These are phyloP conservation scores for Aquilaria agallochum DNA, from an alignment of 441 rosid genomes.

Conservation along the genomic window DNA sequence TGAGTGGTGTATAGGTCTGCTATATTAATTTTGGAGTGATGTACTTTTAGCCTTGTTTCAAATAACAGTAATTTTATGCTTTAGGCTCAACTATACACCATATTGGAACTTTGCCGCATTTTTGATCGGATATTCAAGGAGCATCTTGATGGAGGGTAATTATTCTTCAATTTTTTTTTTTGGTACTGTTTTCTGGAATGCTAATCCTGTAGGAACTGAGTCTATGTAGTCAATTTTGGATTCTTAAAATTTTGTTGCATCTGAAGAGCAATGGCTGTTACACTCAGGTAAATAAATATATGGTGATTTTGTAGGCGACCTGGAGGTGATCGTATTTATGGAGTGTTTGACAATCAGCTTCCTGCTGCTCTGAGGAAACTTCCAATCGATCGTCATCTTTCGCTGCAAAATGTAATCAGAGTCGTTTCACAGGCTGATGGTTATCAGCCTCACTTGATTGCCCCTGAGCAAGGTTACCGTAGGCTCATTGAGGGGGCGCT, in stretches of 20 bases:
- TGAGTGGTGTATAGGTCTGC: conserved; percentile 25
- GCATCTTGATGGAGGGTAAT: conserved; percentile 96
- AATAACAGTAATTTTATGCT: conserved; percentile 8
- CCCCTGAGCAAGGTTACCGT: conserved; percentile 94
- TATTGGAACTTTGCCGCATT: conserved; percentile 91
- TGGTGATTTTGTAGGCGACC: conserved; percentile 60
- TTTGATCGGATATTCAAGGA: conserved; percentile 88
- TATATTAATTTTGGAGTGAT: conserved; percentile 1
- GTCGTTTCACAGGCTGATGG: conserved; percentile 96
- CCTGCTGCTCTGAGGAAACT: conserved; percentile 92
- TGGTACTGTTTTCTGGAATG: background rate
- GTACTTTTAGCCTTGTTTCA: background rate
- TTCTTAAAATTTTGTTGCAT: background rate
- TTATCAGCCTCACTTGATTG: conserved; percentile 91
- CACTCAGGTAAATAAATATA: conserved; percentile 8
- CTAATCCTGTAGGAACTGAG: background rate
- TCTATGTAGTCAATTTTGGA: background rate
- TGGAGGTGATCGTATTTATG: conserved; percentile 95
- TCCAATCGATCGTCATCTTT: conserved; percentile 88
- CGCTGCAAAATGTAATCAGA: conserved; percentile 73
- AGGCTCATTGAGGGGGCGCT: conserved; percentile 74
- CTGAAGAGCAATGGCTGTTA: background rate
- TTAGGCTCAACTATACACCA: conserved; percentile 83
- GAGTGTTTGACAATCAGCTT: conserved; percentile 93
- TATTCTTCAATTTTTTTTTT: background rate